A percentile compares a stretch with the other conserved stretches of the same genome.
phyloP scores from a whole-genome alignment of 495 filamentous ascomycete species.

The Aspergillus baeticus region DNA sequence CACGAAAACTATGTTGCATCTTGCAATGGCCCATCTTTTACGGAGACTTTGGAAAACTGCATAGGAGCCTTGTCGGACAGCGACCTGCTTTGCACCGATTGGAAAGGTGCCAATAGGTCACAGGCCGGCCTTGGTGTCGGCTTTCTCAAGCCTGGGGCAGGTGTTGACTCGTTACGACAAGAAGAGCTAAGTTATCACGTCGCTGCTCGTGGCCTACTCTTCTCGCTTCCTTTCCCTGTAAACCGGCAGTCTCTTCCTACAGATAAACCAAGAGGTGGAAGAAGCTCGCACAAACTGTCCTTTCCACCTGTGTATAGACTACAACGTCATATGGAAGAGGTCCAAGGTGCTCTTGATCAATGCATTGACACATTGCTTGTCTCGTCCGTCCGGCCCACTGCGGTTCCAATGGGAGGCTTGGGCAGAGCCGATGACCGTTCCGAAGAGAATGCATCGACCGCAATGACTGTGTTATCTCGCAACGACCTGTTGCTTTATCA shows the following conservation, averaged over 20 bases:
- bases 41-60: slow-evolving; percentile 70
- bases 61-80: slow-evolving; percentile 83
- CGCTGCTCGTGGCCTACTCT: slow-evolving; percentile 77
- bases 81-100: slow-evolving; percentile 66
- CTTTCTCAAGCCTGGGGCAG: slow-evolving; percentile 43
- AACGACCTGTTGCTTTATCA: slow-evolving; percentile 76
- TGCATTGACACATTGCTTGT: slow-evolving; percentile 51
- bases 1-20: slow-evolving; percentile 94
- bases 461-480: slow-evolving; percentile 59
- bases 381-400: slow-evolving; percentile 22
- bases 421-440: slow-evolving; percentile 19
- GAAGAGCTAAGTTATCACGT: slow-evolving; percentile 91
- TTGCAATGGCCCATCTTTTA: slow-evolving; percentile 61
- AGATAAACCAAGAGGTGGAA: slow-evolving; percentile 24
- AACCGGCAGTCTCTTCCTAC: slow-evolving; percentile 53
- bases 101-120: slow-evolving; percentile 25
- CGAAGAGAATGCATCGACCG: slow-evolving; percentile 18
- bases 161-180: slow-evolving; percentile 74
- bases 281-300: slow-evolving; percentile 77
- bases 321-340: slow-evolving; percentile 75
- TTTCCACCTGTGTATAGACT: slow-evolving; percentile 78
- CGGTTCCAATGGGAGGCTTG: slow-evolving; percentile 24
- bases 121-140: slow-evolving; percentile 35
- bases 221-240: slow-evolving; percentile 81
- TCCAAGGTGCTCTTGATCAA: slow-evolving; percentile 66